phyloP scores from a whole-genome alignment of 1,139 yeast species.

The Protomyces lactucae-debilis region DNA sequence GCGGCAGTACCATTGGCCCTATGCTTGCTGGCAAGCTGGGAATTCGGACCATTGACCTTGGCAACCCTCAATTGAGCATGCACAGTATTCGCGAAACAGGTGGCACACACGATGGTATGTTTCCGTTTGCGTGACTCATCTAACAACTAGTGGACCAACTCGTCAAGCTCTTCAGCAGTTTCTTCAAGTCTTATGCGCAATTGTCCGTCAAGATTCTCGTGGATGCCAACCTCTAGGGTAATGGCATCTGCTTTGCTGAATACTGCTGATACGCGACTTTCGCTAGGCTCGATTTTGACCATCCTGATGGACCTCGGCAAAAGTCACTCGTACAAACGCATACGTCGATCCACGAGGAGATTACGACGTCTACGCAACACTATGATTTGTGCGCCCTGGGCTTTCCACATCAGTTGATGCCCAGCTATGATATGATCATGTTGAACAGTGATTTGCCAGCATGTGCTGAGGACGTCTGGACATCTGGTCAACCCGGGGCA shows the following conservation, averaged over 20 bases:
- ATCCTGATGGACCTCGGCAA: not conserved
- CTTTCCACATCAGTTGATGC: too few species aligned
- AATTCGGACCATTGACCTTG: conserved; percentile 81
- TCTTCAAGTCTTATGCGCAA: conserved; percentile 28
- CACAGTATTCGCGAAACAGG: conserved; percentile 94
- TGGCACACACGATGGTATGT: conserved; percentile 47
- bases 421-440: not conserved
- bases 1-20: conserved; percentile 97
- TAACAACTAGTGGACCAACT: conserved; percentile 29
- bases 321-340: not conserved
- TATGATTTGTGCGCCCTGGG: too few species aligned
- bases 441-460: not conserved
- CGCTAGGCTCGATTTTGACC: not conserved
- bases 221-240: conserved; percentile 12
- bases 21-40: conserved; percentile 85
- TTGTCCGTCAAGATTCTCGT: conserved; percentile 31
- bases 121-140: not conserved
- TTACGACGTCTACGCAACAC: too few species aligned
- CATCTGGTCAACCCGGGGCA: not conserved
- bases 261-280: not conserved
- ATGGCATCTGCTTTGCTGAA: not conserved
- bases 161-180: conserved; percentile 29
- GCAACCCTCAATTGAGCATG: conserved; percentile 93
- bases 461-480: not conserved
- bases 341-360: too few species aligned